Conservation (phyloP, 2,329 filamentous ascomycete genomes). For the Phaeophleospora eucalypticola region DNA sequence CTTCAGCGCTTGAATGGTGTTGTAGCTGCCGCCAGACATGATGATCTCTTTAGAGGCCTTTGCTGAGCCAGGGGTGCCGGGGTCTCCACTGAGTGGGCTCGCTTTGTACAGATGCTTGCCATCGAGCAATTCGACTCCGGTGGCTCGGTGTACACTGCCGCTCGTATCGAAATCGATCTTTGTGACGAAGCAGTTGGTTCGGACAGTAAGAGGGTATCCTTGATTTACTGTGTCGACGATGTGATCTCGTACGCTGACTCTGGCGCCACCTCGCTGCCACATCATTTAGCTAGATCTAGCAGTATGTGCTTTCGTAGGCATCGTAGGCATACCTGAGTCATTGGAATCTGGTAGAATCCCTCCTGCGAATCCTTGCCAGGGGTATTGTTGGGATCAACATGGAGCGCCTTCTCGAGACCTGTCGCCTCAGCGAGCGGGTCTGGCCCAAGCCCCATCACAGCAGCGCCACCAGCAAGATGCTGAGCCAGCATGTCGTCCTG, state of each 20-base stretch:
- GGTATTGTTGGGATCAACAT: slow-evolving; percentile 41
- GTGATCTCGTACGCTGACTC: slow-evolving; percentile 57
- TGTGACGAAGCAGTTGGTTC: slow-evolving; percentile 59
- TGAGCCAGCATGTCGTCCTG: slow-evolving; percentile 18
- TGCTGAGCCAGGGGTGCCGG: slow-evolving; percentile 39
- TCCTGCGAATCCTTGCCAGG: slow-evolving; percentile 45
- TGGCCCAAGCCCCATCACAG: slow-evolving; percentile 24
- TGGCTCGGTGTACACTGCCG: slow-evolving; percentile 44
- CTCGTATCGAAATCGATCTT: slow-evolving; percentile 61
- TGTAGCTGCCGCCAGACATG: slow-evolving; percentile 50
- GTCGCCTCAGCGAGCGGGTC: slow-evolving; percentile 38
- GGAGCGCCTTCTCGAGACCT: slow-evolving; percentile 45
- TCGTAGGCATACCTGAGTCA: slow-evolving; percentile 39
- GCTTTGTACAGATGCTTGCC: slow-evolving; percentile 37
- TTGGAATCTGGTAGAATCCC: slow-evolving; percentile 56
- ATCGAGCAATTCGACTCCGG: slow-evolving; percentile 40
- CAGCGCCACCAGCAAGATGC: slow-evolving; percentile 22
- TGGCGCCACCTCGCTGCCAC: slow-evolving; percentile 38
- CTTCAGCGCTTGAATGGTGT: slow-evolving; percentile 61
- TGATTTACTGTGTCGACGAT: slow-evolving; percentile 48
- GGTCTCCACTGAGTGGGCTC: slow-evolving; percentile 31
- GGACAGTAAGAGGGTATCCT: slow-evolving; percentile 52
- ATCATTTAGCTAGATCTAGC: no score
- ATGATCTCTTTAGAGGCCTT: slow-evolving; percentile 44
- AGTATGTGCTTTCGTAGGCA: no score